Evolutionary conservation across 2,329 filamentous ascomycete species (phyloP).

Genomic region (Cercospora sp.): DNA sequence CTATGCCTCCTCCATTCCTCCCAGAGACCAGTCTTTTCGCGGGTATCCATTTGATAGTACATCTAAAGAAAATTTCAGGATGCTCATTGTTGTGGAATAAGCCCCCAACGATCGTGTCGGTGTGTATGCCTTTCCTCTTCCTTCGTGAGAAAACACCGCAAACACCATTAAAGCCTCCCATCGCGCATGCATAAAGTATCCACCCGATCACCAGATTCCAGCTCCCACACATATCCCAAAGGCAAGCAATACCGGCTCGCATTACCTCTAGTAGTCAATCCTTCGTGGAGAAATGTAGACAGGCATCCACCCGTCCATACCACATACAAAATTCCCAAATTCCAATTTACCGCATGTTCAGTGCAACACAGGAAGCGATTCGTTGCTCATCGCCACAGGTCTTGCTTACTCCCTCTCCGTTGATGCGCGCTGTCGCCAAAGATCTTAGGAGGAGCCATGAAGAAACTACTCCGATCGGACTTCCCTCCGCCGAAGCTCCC

Average conservation of each 20-base stretch:
- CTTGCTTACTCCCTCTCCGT: constrained; percentile 37
- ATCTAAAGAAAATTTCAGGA: not conserved
- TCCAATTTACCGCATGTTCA: not conserved
- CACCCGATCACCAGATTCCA: not conserved
- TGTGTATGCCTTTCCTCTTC: not conserved
- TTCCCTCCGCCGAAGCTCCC: constrained; percentile 17
- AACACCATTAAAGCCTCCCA: not conserved
- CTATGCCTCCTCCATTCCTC: not conserved
- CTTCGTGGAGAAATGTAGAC: not conserved
- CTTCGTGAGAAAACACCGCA: not conserved
- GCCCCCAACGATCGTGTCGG: not conserved
- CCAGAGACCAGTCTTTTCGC: not conserved
- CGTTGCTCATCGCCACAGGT: constrained; percentile 37
- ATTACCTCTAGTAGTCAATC: not conserved
- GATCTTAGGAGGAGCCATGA: constrained; percentile 37
- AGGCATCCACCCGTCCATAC: not conserved
- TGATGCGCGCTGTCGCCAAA: constrained; percentile 28
- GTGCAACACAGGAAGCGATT: not conserved
- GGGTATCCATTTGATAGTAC: not conserved
- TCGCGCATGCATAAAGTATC: not conserved
- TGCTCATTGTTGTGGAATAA: not conserved
- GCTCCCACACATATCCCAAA: not conserved
- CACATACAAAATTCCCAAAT: not conserved
- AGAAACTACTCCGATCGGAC: constrained; percentile 25
- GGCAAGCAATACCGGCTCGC: constrained; percentile 18